These are phyloP conservation scores for Raffaelea ambrosiae DNA, from an alignment of 2,329 filamentous ascomycete genomes.

Conservation along the genomic window DNA sequence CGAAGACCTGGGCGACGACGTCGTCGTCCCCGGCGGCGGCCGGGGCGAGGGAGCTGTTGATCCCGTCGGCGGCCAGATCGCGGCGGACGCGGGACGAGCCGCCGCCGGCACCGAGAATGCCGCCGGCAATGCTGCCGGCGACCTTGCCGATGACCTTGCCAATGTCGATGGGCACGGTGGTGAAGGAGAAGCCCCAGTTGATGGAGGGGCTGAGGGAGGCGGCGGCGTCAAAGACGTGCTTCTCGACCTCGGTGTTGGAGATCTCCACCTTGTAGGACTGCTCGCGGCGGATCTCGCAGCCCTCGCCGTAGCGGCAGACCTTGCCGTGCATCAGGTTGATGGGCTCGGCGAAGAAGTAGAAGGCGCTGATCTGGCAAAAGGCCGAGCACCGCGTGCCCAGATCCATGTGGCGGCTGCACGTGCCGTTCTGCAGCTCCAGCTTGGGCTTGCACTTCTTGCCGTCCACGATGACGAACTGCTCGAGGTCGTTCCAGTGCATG, in stretches of 20 bases:
- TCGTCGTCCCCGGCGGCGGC: background rate
- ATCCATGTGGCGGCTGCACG: constrained; percentile 9
- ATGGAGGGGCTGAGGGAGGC: constrained; percentile 1
- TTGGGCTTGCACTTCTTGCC: constrained; percentile 3
- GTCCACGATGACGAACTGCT: constrained; percentile 10
- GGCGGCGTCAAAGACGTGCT: constrained; percentile 4
- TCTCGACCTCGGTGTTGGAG: constrained; percentile 10
- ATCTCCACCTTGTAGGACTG: constrained; percentile 7
- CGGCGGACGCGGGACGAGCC: background rate
- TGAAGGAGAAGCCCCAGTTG: constrained; percentile 1
- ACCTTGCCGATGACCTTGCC: background rate
- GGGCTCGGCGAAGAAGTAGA: constrained; percentile 5
- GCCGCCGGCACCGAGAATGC: background rate
- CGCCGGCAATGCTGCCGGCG: background rate
- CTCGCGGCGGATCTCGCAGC: constrained; percentile 7
- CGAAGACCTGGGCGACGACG: background rate
- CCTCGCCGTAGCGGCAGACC: constrained; percentile 9
- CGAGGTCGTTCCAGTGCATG: constrained; percentile 9
- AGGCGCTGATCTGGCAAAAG: constrained; percentile 9
- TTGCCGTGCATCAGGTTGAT: constrained; percentile 8
- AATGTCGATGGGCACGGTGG: background rate
- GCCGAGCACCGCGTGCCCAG: constrained; percentile 4
- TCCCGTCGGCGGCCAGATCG: background rate
- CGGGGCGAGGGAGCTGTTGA: background rate
- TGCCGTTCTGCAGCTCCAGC: constrained; percentile 2